Base-by-base conservation (phyloP, 2,329 filamentous ascomycete species). In the Stagonosporopsis rhizophila region DNA sequence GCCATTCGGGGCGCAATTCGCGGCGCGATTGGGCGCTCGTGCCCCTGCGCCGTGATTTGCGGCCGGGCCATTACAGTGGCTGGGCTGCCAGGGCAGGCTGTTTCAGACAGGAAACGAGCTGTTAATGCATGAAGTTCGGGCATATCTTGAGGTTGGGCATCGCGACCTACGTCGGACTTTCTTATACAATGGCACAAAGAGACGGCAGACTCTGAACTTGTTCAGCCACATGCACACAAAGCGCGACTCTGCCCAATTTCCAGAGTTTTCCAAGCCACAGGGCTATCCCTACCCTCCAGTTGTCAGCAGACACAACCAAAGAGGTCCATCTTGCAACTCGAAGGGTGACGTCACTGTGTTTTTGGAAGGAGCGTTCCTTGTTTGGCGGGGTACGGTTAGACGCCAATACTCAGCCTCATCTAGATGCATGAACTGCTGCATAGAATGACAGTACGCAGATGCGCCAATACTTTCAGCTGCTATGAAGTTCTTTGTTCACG, bases 301-400 rank as follows among this genome's bases (percentile, higher is more conserved):
- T 51, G 59, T 66, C 60, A 45, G 52, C 58, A 45, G 52, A 61
- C 52, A 45, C 45, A 60, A 59, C 40, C 34, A 59, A 61, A 42
- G 45, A 46, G 54, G 46, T 60, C 57, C 65, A 58, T 59, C 55
- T 30, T 50, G 45, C 20, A 39, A 37, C 15, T 38, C 40, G 15
- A 35, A 44, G 12, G 14, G 51, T 69, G 68, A 71, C 65, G 69
- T 71, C 62, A 64, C 44, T 14, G 37, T n/a, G 23, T 17, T 27
- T 37, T 17, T 38, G 17, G 22, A 45, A 50, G 40, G 28, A 41
- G 38, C 19, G 15, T 11, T 34, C 25, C 41, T 20, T 34, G 52
- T 19, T 37, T 38, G 53, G 47, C 27, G 41, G 42, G 47, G 34
- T 39, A 37, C 30, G 23, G 47, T 2, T 20, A 7, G 22, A 41